phyloP scores from a whole-genome alignment of 2,329 filamentous ascomycete species.

The Apiospora phragmitis region DNA sequence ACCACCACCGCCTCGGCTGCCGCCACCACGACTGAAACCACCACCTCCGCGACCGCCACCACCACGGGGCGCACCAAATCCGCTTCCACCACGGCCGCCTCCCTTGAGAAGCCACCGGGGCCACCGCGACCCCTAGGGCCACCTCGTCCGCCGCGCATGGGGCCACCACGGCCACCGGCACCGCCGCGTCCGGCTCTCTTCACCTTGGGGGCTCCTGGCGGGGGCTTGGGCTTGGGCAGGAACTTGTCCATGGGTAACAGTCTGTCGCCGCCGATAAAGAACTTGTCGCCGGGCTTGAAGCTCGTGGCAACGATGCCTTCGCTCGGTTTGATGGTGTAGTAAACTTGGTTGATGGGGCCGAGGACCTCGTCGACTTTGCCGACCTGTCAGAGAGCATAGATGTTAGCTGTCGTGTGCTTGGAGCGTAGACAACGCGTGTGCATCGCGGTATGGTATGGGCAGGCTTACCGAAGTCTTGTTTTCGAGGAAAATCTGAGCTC shows the following conservation, averaged over 20 bases:
- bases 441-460: background rate
- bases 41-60: conserved; percentile 31
- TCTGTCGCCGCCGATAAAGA: conserved; percentile 95
- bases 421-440: background rate
- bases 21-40: conserved; percentile 60
- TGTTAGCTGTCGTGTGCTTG: conserved; percentile 47
- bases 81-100: conserved; percentile 31
- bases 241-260: conserved; percentile 94
- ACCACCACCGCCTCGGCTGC: conserved; percentile 44
- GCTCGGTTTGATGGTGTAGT: conserved; percentile 96
- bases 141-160: conserved; percentile 23
- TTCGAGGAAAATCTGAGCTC: conserved; percentile 97
- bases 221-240: conserved; percentile 86
- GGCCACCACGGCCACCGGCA: conserved; percentile 38
- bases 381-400: conserved; percentile 42
- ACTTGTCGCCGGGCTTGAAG: conserved; percentile 96
- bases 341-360: conserved; percentile 95
- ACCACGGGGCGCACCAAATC: conserved; percentile 28
- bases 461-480: conserved; percentile 70
- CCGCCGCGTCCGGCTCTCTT: conserved; percentile 61
- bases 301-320: conserved; percentile 93
- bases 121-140: conserved; percentile 59
- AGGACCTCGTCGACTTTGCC: conserved; percentile 98
- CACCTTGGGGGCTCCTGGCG: conserved; percentile 61
- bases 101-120: conserved; percentile 37